Base-by-base conservation (phyloP, 169 alveolate genomes). In the Perkinsus olseni region DNA sequence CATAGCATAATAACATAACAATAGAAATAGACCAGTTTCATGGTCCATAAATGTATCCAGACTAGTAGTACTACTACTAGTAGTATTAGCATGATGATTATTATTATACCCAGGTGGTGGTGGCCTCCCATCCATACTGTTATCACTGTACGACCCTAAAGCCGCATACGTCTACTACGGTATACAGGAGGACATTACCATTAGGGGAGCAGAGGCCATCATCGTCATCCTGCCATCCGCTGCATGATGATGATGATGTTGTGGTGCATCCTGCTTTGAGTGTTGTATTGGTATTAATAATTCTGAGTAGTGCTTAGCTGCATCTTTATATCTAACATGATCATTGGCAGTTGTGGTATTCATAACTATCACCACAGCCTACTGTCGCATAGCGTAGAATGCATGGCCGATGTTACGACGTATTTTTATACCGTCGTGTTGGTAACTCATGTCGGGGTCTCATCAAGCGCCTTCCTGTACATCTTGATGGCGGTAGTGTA, bases 1-100 rank as follows among this genome's bases (percentile, higher is more conserved):
- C 36, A 97, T 93, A 20, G 98, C 98, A 94, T 96, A 97, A 92
- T 96, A 95, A 93, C 98, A 97, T 6, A 98, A 94, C 39, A 98
- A 94, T 36, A 97, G 96, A 92, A 97, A 96, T 95, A 97, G 97
- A 28, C 98, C 98, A 28, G 97, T 45, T 45, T 96, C 94, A 93
- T 93, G 91, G 91, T 92, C 74, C 82, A 93, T 93, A 93, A 62
- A 48, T 93, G 95, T 37, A 74, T 92, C 0, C n/a, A n/a, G n/a
- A 92, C 94, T n/a, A 92, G 92, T 38, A 74, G 94, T 91, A 92
- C 74, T 50, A 93, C 74, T 82, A 93, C 62, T 17, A 45, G 62
- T 17, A 45, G 62, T 17, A 45, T 17, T 6, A 45, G 24, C 62
- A n/a, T n/a, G n/a, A n/a, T n/a, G n/a, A n/a, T n/a, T n/a, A n/a